Percentiles rank a stretch among this genome's conserved stretches.
phyloP scores from a whole-genome alignment of 192 early-diverging fungal genomes.

The Geranomyces michiganensis region DNA sequence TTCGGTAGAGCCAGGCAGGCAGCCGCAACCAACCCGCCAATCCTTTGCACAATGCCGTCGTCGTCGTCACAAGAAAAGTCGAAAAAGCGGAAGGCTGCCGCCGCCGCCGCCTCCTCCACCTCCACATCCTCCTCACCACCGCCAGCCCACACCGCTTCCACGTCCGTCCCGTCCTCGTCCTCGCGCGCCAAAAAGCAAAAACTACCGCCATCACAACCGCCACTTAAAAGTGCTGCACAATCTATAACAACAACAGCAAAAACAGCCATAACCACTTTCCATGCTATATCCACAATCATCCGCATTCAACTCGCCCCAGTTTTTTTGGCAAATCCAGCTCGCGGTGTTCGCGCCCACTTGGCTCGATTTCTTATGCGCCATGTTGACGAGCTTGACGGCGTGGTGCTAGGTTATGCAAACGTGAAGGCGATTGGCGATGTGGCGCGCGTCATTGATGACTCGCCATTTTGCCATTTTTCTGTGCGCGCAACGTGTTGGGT shows the following conservation, averaged over 20 bases:
- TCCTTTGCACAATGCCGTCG: neutral
- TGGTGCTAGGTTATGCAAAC: conserved; percentile 80
- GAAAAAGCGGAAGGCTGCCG: neutral
- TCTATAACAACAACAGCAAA: no score
- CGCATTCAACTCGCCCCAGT: conserved; percentile 72
- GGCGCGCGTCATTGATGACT: conserved; percentile 78
- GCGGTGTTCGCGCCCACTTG: conserved; percentile 67
- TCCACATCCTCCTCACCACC: neutral
- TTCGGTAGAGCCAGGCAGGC: no score
- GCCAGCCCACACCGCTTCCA: neutral
- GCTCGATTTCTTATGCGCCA: conserved; percentile 75
- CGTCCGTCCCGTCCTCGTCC: neutral
- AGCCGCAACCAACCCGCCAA: no score
- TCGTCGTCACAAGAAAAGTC: conserved; percentile 3
- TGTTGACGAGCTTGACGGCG: conserved; percentile 83
- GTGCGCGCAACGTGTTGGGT: conserved; percentile 70
- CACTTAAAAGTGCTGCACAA: neutral
- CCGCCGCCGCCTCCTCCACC: neutral
- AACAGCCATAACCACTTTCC: conserved; percentile 20
- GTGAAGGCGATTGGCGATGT: conserved; percentile 56
- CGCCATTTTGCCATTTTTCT: conserved; percentile 80
- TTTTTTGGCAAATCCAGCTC: conserved; percentile 55
- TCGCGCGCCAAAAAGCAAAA: no score
- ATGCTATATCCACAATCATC: conserved; percentile 36
- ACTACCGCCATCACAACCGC: neutral